phyloP scores from a whole-genome alignment of 192 early-diverging fungal species.

The Backusella parvicylindrica region DNA sequence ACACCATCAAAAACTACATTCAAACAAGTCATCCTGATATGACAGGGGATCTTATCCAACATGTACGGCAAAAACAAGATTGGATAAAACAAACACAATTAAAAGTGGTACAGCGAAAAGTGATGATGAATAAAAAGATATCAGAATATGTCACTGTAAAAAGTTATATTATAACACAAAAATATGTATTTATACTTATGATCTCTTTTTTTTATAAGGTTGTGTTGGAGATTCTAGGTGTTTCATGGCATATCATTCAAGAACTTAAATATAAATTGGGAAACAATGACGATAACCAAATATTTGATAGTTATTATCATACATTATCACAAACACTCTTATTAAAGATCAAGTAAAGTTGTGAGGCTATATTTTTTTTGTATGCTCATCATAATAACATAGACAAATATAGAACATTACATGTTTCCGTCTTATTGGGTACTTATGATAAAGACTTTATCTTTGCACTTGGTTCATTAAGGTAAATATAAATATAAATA shows the following conservation, averaged over 20 bases:
- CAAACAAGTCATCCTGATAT: background rate
- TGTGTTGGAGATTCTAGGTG: background rate
- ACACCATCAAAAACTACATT: background rate
- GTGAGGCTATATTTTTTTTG: too few species aligned
- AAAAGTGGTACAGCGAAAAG: background rate
- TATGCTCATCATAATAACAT: too few species aligned
- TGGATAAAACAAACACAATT: background rate
- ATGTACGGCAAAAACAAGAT: background rate
- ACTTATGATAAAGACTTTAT: background rate
- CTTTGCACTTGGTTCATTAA: background rate
- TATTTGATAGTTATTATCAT: background rate
- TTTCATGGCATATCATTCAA: background rate
- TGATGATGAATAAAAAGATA: background rate
- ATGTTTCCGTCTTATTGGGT: background rate
- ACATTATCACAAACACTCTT: background rate
- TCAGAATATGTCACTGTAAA: background rate
- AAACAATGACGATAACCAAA: background rate
- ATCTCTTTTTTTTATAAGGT: background rate
- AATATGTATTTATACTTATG: too few species aligned
- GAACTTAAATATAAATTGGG: background rate
- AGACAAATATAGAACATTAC: background rate
- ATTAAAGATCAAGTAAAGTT: background rate
- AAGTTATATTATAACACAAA: background rate
- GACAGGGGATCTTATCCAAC: background rate
- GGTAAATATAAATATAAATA: background rate